These are phyloP conservation scores for Talaromyces sp. DNA, from an alignment of 2,329 filamentous ascomycete genomes.

Conservation along the genomic window DNA sequence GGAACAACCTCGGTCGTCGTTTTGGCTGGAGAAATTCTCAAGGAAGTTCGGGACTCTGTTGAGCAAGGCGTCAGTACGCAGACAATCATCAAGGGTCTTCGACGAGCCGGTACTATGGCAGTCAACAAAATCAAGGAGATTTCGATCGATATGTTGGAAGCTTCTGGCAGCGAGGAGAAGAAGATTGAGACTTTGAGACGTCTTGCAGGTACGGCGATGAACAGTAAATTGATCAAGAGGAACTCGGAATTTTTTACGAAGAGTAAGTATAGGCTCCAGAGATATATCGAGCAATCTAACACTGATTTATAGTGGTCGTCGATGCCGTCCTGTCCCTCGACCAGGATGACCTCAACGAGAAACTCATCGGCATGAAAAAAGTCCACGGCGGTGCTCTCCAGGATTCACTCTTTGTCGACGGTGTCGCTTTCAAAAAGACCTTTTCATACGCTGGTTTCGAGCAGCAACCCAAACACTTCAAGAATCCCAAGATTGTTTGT, in stretches of 20 bases:
- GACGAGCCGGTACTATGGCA: conserved; percentile 82
- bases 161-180: conserved; percentile 76
- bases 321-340: conserved; percentile 93
- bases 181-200: conserved; percentile 84
- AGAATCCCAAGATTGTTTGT: conserved; percentile 92
- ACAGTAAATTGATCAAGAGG: conserved; percentile 97
- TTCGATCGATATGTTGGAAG: conserved; percentile 64
- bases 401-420: conserved; percentile 94
- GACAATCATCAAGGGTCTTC: conserved; percentile 93
- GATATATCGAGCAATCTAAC: conserved; percentile 1
- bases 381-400: conserved; percentile 94
- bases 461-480: conserved; percentile 95
- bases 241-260: conserved; percentile 97
- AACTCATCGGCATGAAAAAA: conserved; percentile 97
- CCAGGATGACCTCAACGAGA: conserved; percentile 96
- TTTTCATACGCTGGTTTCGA: conserved; percentile 99
- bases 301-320: conserved; percentile 71
- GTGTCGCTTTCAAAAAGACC: conserved; percentile 99
- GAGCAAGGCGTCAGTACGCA: conserved; percentile 97
- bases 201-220: conserved; percentile 94
- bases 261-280: conserved; percentile 56
- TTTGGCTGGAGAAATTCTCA: conserved; percentile 93
- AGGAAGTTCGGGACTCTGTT: conserved; percentile 93
- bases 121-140: conserved; percentile 99
- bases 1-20: conserved; percentile 98